phyloP scores from a whole-genome alignment of 1,284 basidiomycete genomes.

The Inonotus hispidus region DNA sequence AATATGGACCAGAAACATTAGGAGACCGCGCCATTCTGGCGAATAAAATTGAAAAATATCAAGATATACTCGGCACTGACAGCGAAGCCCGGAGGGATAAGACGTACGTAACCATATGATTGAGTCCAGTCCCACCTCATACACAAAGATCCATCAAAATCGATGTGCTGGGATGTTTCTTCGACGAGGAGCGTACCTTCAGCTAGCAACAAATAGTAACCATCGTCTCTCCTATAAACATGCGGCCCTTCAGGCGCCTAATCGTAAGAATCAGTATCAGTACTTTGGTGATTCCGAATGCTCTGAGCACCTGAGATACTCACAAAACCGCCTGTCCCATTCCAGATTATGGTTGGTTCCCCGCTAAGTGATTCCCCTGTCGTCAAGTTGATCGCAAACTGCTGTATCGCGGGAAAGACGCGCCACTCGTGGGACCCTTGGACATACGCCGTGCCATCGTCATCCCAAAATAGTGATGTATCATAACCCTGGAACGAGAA shows the following conservation, averaged over 20 bases:
- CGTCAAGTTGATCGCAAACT: slow-evolving; percentile 35
- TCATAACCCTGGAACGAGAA: slow-evolving; percentile 39
- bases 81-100: neutral
- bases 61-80: neutral
- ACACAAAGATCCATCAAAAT: neutral
- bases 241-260: slow-evolving; percentile 39
- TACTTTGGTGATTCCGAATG: neutral
- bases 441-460: slow-evolving; percentile 37
- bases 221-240: slow-evolving; percentile 35
- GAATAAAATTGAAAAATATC: neutral
- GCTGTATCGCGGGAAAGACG: slow-evolving; percentile 34
- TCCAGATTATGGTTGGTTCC: slow-evolving; percentile 34
- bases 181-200: slow-evolving; percentile 28
- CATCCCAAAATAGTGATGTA: slow-evolving; percentile 37
- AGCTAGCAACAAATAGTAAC: slow-evolving; percentile 39
- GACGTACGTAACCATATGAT: slow-evolving; percentile 29
- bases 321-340: slow-evolving; percentile 32
- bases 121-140: slow-evolving; percentile 28
- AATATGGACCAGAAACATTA: slow-evolving; percentile 27
- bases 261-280: slow-evolving; percentile 19
- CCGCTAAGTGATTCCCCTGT: slow-evolving; percentile 35
- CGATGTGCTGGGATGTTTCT: neutral
- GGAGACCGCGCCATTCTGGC: slow-evolving; percentile 19
- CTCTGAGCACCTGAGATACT: neutral
- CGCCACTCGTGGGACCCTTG: slow-evolving; percentile 32